phyloP scores from a whole-genome alignment of 2,329 filamentous ascomycete species.

The Paecilomyces sp. region DNA sequence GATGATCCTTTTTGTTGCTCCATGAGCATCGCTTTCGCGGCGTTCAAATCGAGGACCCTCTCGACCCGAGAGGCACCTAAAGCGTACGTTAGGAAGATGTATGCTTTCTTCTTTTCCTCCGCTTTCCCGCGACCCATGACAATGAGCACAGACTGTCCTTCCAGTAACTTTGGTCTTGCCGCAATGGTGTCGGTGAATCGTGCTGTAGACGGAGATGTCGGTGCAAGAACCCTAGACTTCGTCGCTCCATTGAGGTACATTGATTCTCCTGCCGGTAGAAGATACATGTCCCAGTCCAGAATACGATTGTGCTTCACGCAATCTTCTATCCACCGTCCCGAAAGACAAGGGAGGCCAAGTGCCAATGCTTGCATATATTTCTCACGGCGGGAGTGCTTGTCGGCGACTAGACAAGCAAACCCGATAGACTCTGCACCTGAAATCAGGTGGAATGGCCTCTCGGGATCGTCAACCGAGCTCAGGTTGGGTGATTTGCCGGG shows the following conservation, averaged over 20 bases:
- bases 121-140: slow-evolving; percentile 59
- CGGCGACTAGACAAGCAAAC: slow-evolving; percentile 80
- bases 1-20: slow-evolving; percentile 40
- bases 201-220: slow-evolving; percentile 53
- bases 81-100: slow-evolving; percentile 72
- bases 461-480: slow-evolving; percentile 9
- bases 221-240: slow-evolving; percentile 61
- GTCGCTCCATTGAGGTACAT: slow-evolving; percentile 68
- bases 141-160: slow-evolving; percentile 61
- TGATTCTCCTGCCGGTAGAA: slow-evolving; percentile 79
- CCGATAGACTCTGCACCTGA: slow-evolving; percentile 49
- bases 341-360: slow-evolving; percentile 78
- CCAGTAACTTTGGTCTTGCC: slow-evolving; percentile 56
- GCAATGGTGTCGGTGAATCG: slow-evolving; percentile 52
- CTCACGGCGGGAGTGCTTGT: slow-evolving; percentile 74
- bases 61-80: slow-evolving; percentile 64
- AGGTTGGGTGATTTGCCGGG: slow-evolving; percentile 18
- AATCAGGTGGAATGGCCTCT: slow-evolving; percentile 46
- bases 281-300: slow-evolving; percentile 70
- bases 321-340: slow-evolving; percentile 70
- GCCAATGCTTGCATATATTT: slow-evolving; percentile 96
- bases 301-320: slow-evolving; percentile 57
- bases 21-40: slow-evolving; percentile 55
- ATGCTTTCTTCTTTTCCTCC: slow-evolving; percentile 62
- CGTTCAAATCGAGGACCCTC: slow-evolving; percentile 57